Base-by-base conservation (phyloP, 2,329 filamentous ascomycete species). In the Camillea tinctor region DNA sequence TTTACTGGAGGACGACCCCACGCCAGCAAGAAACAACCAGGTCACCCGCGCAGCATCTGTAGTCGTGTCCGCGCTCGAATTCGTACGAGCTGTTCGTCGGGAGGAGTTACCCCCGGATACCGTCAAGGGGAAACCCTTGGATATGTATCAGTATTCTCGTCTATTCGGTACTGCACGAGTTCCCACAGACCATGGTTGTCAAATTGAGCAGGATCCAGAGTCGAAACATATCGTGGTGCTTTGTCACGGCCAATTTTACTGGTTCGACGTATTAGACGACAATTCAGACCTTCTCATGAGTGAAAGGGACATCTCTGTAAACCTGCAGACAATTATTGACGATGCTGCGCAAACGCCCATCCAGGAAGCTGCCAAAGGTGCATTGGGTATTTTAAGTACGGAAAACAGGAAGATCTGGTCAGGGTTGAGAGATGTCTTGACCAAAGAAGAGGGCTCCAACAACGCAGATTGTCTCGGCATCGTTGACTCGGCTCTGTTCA, bases 351-450 rank as follows among this genome's bases (percentile, higher is more conserved):
- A 97, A 70, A 94, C 89, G 0, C 92, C 95, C 0, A 94, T 98
- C 56, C 91, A 96, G 65, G 93, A 97, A 57, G 93, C 93, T 3
- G 95, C 95, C n/a, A 97, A 97, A 76, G 90, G 92, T 1, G 95
- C 95, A 0, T 76, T 99, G 6, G 95, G 95, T 49, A 93, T 99
- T 1, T 80, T 99, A 61, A 97, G 92, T 72, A 98, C 95, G 0
- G 95, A 99, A 73, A 98, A 97, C 73, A 88, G 95, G 59, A 97
- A 98, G 74, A 88, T 92, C 17, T 99, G 95, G 95, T 97, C 95
- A 0, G 90, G 92, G 0, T 77, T 98, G 61, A 84, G 95, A 70
- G 93, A 98, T 68, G 86, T 97, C 5, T 80, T 99, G 67, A 95
- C 91, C 36, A 86, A 88, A 61, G 93, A 97, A 60, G 87, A 90